Base-by-base conservation (phyloP, 768 basidiomycete genomes). In the Leucocoprinus sp. region DNA sequence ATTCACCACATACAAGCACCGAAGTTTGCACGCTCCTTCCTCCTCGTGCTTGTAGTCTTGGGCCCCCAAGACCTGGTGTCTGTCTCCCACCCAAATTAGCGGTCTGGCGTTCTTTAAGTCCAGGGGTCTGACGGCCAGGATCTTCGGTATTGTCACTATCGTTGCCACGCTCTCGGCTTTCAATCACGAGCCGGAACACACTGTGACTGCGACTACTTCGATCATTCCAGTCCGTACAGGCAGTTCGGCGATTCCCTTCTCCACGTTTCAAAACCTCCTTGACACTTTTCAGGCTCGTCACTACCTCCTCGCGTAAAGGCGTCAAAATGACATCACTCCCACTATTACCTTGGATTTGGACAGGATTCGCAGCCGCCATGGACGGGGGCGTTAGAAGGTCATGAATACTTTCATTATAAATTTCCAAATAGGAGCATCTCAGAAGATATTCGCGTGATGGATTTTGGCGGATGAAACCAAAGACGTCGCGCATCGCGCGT, bases 201-300 rank as follows among this genome's bases (percentile, higher is more conserved):
- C 86, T 89, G 60, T 97, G 95, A 67, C 90, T 93, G 26, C 95
- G 73, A 59, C 89, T 92, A 66, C 89, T 93, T 48, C 95, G 68
- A 55, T 93, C 87, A 59, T 99, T 99, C 95, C 95, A 99, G 57
- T 99, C 95, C n/a, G 96, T 99, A 54, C 82, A 88, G 0, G 93
- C 93, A 3, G 93, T 96, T 50, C 91, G 71, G 40, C 95, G 69
- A 56, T 90, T 82, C 3, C 84, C 79, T 60, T 96, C 91, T 4
- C 95, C 95, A 18, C 90, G 69, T 55, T 77, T 74, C 54, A 99
- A 65, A 4, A 97, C 84, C 49, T 89, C 88, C 43, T 80, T 77
- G 11, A 98, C 90, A 29, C 85, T 77, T 54, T 84, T 85, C 22
- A 95, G 68, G 54, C 84, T 86, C 11, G 89, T 92, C n/a, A 98